A percentile compares a stretch with the other conserved stretches of the same genome.
Conservation (phyloP, 2,329 filamentous ascomycete species). For the Seiridium cupressi region DNA sequence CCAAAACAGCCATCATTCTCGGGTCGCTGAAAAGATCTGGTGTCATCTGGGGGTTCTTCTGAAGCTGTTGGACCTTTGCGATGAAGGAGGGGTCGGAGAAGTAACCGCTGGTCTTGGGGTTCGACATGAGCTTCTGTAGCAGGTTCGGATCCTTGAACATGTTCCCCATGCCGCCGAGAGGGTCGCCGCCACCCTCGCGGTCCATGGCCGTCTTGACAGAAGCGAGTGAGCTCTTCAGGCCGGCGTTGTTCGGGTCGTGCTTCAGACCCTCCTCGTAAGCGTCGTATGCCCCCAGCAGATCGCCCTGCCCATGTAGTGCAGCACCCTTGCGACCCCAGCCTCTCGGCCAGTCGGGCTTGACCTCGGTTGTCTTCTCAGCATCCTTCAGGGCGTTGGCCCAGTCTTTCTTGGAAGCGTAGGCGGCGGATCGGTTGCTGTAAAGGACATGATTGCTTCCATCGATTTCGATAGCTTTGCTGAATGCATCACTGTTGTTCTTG, state of each 20-base stretch:
- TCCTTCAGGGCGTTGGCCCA: slow-evolving; percentile 83
- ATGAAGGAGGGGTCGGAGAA: slow-evolving; percentile 87
- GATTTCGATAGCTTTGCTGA: slow-evolving; percentile 86
- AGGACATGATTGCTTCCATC: slow-evolving; percentile 93
- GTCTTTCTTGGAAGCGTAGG: slow-evolving; percentile 84
- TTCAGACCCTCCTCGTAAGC: slow-evolving; percentile 95
- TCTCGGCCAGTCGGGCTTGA: slow-evolving; percentile 98
- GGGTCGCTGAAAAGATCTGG: slow-evolving; percentile 85
- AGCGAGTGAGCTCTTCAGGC: slow-evolving; percentile 84
- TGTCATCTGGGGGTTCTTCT: slow-evolving; percentile 76
- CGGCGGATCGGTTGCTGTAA: slow-evolving; percentile 93
- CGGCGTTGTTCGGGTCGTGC: slow-evolving; percentile 85
- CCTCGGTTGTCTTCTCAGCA: slow-evolving; percentile 86
- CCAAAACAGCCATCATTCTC: slow-evolving; percentile 89
- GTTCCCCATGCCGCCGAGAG: slow-evolving; percentile 73
- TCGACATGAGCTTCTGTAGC: slow-evolving; percentile 83
- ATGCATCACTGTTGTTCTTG: slow-evolving; percentile 69
- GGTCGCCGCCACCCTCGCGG: slow-evolving; percentile 65
- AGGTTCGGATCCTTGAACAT: slow-evolving; percentile 95
- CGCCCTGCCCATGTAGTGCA: slow-evolving; percentile 82
- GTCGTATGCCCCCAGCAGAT: slow-evolving; percentile 80
- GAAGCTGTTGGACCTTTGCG: slow-evolving; percentile 79
- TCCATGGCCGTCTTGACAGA: slow-evolving; percentile 88
- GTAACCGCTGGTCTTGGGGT: slow-evolving; percentile 85
- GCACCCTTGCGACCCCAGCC: slow-evolving; percentile 93